Percentiles rank a stretch among this genome's conserved stretches.
These are phyloP conservation scores for Colletotrichum endophyticum DNA, from an alignment of 2,329 filamentous ascomycete species.

Conservation along the genomic window DNA sequence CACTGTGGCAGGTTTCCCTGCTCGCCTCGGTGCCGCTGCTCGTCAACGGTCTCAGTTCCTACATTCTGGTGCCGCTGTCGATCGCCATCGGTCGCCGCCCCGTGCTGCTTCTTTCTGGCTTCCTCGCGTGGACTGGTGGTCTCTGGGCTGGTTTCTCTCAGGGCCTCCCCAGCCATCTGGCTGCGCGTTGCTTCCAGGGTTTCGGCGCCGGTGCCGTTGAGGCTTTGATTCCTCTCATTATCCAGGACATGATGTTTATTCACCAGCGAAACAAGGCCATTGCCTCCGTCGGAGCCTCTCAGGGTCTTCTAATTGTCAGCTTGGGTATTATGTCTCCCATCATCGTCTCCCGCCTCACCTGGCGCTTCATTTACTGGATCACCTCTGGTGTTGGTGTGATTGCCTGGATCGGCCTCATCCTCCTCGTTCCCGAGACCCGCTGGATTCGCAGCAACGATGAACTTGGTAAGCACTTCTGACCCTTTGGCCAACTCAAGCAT, in stretches of 20 bases:
- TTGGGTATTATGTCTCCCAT: slow-evolving; percentile 32
- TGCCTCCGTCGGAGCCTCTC: slow-evolving; percentile 31
- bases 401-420: slow-evolving; percentile 37
- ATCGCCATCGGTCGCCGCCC: slow-evolving; percentile 40
- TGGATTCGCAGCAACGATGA: slow-evolving; percentile 34
- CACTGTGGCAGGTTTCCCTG: slow-evolving; percentile 32
- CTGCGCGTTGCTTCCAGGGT: slow-evolving; percentile 36
- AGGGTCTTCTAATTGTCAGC: slow-evolving; percentile 33
- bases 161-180: slow-evolving; percentile 32
- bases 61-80: slow-evolving; percentile 42
- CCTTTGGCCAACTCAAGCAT: too few species aligned
- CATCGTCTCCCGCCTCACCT: slow-evolving; percentile 33
- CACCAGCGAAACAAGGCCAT: slow-evolving; percentile 40
- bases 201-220: slow-evolving; percentile 39
- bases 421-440: slow-evolving; percentile 40
- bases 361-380: slow-evolving; percentile 40
- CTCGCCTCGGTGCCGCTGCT: slow-evolving; percentile 38
- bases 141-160: slow-evolving; percentile 38
- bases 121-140: slow-evolving; percentile 37
- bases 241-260: slow-evolving; percentile 43
- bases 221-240: slow-evolving; percentile 40
- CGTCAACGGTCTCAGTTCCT: slow-evolving; percentile 37
- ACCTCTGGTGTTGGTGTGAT: slow-evolving; percentile 32
- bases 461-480: slow-evolving; percentile 24
- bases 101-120: slow-evolving; percentile 35